Evolutionary conservation across 192 early-diverging fungal species (phyloP).

Genomic region (Backusella westeae): DNA sequence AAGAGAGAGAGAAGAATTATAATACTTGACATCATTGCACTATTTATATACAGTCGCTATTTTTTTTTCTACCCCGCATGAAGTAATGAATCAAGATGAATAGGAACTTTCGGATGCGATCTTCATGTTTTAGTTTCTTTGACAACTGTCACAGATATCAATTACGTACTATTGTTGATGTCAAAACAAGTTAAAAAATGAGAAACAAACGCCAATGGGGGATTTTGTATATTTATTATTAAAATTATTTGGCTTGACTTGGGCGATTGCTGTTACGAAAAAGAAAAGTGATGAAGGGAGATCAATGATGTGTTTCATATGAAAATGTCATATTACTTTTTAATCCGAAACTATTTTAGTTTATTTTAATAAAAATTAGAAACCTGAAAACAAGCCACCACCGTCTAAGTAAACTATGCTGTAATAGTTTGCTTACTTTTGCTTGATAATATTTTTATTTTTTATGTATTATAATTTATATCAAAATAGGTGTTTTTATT

Average conservation of each 20-base stretch:
- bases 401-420: too few relatives aligned
- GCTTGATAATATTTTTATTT: too few relatives aligned
- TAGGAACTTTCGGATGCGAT: too few relatives aligned
- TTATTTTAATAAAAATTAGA: not conserved
- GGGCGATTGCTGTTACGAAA: not conserved
- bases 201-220: not conserved
- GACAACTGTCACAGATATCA: not conserved
- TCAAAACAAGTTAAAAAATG: not conserved
- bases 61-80: not conserved
- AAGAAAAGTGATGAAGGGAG: not conserved
- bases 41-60: not conserved
- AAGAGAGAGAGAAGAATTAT: not conserved
- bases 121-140: too few relatives aligned
- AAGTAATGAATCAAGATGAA: constrained; percentile 9
- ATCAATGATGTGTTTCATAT: not conserved
- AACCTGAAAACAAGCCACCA: too few relatives aligned
- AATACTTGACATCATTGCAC: not conserved
- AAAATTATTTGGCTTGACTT: not conserved
- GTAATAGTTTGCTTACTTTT: too few relatives aligned
- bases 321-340: not conserved
- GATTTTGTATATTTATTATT: not conserved
- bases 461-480: too few relatives aligned
- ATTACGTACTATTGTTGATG: not conserved
- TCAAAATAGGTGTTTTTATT: too few relatives aligned
- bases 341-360: not conserved